Base-by-base conservation (phyloP, 495 filamentous ascomycete genomes). In the Podospora comata region DNA sequence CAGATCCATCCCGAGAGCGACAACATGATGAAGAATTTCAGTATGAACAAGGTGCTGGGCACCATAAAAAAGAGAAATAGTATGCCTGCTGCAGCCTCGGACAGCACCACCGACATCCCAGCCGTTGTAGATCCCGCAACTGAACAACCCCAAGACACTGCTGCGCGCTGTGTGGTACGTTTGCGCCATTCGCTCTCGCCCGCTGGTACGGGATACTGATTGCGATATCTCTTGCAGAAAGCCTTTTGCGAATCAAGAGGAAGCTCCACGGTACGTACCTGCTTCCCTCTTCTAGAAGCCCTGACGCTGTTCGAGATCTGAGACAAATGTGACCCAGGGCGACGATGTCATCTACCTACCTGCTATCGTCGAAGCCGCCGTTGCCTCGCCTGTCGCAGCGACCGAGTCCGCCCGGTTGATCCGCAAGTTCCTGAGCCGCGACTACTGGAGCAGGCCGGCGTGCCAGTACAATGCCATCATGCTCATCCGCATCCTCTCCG, bases 381-480 rank as follows among this genome's bases (percentile, higher is more conserved):
- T 97, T 76, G 96, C 93, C 34, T 94, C 92, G 59, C 93, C 95
- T 13, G 80, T 80, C 34, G 96, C 96, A 23, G 93, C 94, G 34
- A 85, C 87, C 65, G 90, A 92, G 72, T 90, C 91, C 66, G 91
- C 92, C 57, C 75, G 84, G 65, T 81, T 88, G 66, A 91, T 98
- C 74, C 90, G 92, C 74, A 94, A 93, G 74, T 92, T 90, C 74
- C 83, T 99, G 56, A 83, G 86, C 54, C 86, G 85, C 55, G 90
- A 94, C 59, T 85, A 89, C 75, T 77, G 73, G 71, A 67, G 65
- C 53, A 75, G 73, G 81, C 87, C 89, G 20, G 86, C 91, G 67
- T 86, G 88, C 54, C 95, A 98, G 79, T 97, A 97, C 83, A 97
- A 98, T 81, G 90, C 91, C 64, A 90, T 98, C 72, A 99, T 98